Base-by-base conservation (phyloP, 169 alveolate species). In the Plasmodium reichenowi region DNA sequence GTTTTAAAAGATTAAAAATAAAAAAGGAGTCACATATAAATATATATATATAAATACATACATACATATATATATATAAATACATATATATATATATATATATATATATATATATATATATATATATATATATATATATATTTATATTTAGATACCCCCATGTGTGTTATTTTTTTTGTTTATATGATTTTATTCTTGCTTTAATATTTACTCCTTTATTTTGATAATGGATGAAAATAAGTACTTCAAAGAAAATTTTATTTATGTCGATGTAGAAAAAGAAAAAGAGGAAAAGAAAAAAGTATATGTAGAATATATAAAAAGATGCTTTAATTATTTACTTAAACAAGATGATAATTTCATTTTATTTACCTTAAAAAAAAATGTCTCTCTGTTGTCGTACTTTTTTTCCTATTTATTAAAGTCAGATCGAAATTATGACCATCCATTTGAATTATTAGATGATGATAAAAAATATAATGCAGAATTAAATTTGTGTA, bases 351-450 rank as follows among this genome's bases (percentile, higher is more conserved):
- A 67, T 47, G 87, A 85, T 71, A 78, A 85, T 22, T 85, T 71
- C 56, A 63, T 85, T 48, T 17, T 85, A 29, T 38, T 74, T 7
- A 85, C 92, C 15, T 17, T 85, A 52, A 85, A 85, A 54, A 68
- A 64, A 10, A 85, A 85, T 45, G 68, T 17, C 1, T 85, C 92
- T 1, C 13, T 85, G 56, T 43, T 17, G 13, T 85, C 75, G 7
- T 85, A 71, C 48, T 85, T 85, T 64, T 85, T 85, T 70, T 85
- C 87, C 0, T 67, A 85, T 85, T 85, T 85, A 54, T 50, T 52
- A 26, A 85, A 63, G 22, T 43, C 43, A 22, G 17, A 45, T 45
- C 43, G 87, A 60, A 20, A 32, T 26, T 85, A 85, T 54, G 92
- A 85, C 48, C 26, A 52, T 22, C 45, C 47, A 52, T 45, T 78